Evolutionary conservation across 2,329 filamentous ascomycete species (phyloP), one percentile per base, ranked within the genome.

Genomic region (Phaeosphaeriaceae sp.): DNA sequence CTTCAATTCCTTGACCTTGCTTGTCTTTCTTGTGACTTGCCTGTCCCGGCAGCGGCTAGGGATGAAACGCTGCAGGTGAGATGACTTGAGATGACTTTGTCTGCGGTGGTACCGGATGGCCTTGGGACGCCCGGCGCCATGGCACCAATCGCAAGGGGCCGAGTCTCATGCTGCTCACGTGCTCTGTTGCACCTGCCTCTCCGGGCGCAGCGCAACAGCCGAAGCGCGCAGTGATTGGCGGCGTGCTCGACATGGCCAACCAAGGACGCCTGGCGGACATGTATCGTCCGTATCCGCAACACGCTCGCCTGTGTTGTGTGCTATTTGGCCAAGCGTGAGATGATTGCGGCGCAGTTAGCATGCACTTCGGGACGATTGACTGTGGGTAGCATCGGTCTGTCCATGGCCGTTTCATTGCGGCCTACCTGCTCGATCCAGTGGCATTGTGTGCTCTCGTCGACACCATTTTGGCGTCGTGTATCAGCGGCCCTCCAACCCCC

Each of bases 21-120:
- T 54, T 24, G 48, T 30, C 30, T 56, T 56, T 51, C 66, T 70
- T 70, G 61, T 56, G 64, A 68, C 57, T 63, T 70, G 68, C 68
- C 68, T 65, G 52, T 65, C 58, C 55, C 55, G 68, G 66, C 54
- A 24, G 22, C 43, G 22, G 43, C 43, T 23, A 23, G 19, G 43
- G 19, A 46, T 46, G 19, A 21, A 46, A 40, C 35, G 35, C 35
- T 40, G 35, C 35, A 40, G 35, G 15, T 40, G 35, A 40, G 35
- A 40, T 40, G 35, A 40, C 15, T n/a, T 17, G 26, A 40, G 35
- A 40, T 40, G 35, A 40, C 15, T n/a, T 17, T 4, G 2, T 17
- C 35, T 17, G 35, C 35, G 35, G 35, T 40, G 35, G 35, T 40
- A 40, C 35, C 3, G 35, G 35, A 3, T 6, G 35, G 2, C 15